Percentiles rank a stretch among this genome's conserved stretches.
Evolutionary conservation across 2,329 filamentous ascomycete species (phyloP).

Genomic region (Neophaeococcomyces aloes): DNA sequence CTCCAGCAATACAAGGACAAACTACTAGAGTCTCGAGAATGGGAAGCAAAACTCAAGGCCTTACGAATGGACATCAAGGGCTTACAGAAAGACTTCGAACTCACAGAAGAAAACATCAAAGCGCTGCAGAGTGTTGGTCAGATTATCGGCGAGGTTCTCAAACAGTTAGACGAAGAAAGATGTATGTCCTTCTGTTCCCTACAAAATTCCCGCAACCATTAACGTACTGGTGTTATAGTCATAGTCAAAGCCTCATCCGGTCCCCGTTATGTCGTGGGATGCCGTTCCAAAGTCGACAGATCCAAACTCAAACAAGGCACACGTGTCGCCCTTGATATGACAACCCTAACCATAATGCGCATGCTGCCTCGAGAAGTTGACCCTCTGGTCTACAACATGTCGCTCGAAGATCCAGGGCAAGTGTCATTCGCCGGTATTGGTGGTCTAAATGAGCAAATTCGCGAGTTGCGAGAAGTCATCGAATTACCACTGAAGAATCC

Average conservation of each 20-base stretch:
- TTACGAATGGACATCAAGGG: constrained; percentile 93
- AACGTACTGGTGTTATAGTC: constrained; percentile 45
- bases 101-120: constrained; percentile 99
- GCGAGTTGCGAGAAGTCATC: constrained; percentile 94
- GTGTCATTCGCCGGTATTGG: constrained; percentile 97
- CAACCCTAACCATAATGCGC: constrained; percentile 98
- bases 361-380: constrained; percentile 98
- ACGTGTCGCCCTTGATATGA: constrained; percentile 96
- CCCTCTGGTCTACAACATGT: constrained; percentile 99
- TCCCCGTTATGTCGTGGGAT: constrained; percentile 94
- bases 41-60: constrained; percentile 94
- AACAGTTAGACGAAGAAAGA: constrained; percentile 97
- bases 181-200: constrained; percentile 50
- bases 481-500: constrained; percentile 97
- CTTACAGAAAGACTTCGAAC: constrained; percentile 86
- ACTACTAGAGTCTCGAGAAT: constrained; percentile 90
- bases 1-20: constrained; percentile 69
- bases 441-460: constrained; percentile 94
- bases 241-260: constrained; percentile 98
- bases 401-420: constrained; percentile 90
- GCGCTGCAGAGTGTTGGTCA: constrained; percentile 96
- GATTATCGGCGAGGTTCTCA: constrained; percentile 97
- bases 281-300: constrained; percentile 97
- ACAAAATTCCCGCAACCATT: constrained; percentile 1
- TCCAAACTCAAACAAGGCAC: constrained; percentile 95